Evolutionary conservation across 768 basidiomycete species (phyloP), one percentile per base, ranked within the genome.

Genomic region (Auricularia auricula-judae): DNA sequence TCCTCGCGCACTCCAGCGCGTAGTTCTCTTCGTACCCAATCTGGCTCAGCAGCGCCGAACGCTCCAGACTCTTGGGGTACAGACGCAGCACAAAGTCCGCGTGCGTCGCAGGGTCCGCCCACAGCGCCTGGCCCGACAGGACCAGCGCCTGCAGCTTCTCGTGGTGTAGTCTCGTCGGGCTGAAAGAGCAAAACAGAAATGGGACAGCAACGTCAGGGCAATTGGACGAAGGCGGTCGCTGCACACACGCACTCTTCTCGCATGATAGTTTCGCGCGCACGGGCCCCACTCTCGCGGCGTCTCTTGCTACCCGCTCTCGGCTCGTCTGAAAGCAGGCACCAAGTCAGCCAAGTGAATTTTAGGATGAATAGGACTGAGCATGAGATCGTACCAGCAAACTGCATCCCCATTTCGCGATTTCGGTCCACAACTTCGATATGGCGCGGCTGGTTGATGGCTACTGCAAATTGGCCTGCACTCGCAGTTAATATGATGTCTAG

Each of bases 61-160:
- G 88, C 72, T 91, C 88, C 44, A 92, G 73, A 1, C 89, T 84
- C 58, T 87, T 69, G 0, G 91, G 88, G 62, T 89, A 85, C 42
- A 93, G 75, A 61, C 87, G 85, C 16, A 92, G 80, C 56, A 82
- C 84, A 77, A 86, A 93, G 54, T 86, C 73, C 0, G 84, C 77
- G 42, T 83, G 79, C 3, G 81, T 79, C 64, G 89, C 86, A 0
- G 91, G 91, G 34, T 65, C 35, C 5, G 56, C 61, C 11, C 47
- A 56, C 42, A 68, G 66, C 56, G 23, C 14, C 39, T 23, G 42
- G 36, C 23, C 21, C 5, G 56, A 59, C 7, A 29, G 14, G 23
- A 35, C 29, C 16, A 59, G 56, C 56, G 56, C 56, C 7, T 59
- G 21, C 56, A 59, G 10, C 29, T 23, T 14, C 23, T 59, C 56